Conservation (phyloP, 2,329 filamentous ascomycete genomes). For the Cladosporium sp. region DNA sequence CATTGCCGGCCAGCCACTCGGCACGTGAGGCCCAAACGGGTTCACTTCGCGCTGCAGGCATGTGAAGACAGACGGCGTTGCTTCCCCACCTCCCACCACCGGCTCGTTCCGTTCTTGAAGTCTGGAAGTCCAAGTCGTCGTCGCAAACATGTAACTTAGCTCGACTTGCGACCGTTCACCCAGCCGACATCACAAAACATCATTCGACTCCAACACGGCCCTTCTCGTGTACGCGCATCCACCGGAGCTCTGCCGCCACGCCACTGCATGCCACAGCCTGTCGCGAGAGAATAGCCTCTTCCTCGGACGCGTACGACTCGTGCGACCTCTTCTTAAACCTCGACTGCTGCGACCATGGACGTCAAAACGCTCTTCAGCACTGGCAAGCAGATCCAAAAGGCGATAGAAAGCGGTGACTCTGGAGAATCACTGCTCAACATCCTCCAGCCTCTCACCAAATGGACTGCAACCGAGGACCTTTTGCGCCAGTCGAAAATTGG, state of each 20-base stretch:
- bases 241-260: too few species aligned
- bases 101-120: neutral
- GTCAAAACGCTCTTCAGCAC: slow-evolving; percentile 74
- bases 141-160: too few species aligned
- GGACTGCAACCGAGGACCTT: slow-evolving; percentile 82
- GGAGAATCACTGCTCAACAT: slow-evolving; percentile 67
- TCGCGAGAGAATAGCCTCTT: too few species aligned
- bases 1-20: too few species aligned
- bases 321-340: neutral
- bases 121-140: neutral
- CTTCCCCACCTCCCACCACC: neutral
- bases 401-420: slow-evolving; percentile 69
- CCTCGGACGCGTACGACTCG: neutral
- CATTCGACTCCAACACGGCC: neutral
- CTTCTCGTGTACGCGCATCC: too few species aligned
- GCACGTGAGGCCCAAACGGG: too few species aligned
- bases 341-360: slow-evolving; percentile 56
- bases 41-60: neutral
- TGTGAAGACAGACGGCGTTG: slow-evolving; percentile 1
- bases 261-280: too few species aligned
- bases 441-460: slow-evolving; percentile 74
- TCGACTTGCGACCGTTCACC: neutral
- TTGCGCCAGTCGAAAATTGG: slow-evolving; percentile 89
- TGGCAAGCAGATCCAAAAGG: slow-evolving; percentile 77
- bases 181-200: neutral